Conservation (phyloP, 805 yeast genomes). For the Pichia thaimueangensis region DNA sequence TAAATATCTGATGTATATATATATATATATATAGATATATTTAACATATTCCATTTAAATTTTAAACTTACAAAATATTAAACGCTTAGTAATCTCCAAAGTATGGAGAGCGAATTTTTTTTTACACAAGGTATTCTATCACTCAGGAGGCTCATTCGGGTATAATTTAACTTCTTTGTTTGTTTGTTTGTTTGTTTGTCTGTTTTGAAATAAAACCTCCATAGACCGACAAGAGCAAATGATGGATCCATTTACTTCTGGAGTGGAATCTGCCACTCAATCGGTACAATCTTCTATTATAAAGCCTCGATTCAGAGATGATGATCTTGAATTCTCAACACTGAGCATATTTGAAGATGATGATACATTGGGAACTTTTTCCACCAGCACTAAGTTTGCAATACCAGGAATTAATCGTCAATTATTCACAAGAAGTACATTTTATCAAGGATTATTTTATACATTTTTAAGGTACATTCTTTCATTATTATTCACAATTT, state of each 20-base stretch:
- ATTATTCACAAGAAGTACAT: constrained; percentile 12
- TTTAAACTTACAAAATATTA: too few relatives aligned
- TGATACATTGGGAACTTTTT: constrained; percentile 1
- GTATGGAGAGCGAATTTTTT: too few relatives aligned
- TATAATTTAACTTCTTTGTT: too few relatives aligned
- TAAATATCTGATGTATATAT: too few relatives aligned
- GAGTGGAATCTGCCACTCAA: constrained; percentile 9
- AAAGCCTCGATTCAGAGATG: constrained; percentile 21
- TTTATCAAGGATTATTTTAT: constrained; percentile 14
- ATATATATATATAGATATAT: too few relatives aligned
- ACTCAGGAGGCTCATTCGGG: too few relatives aligned
- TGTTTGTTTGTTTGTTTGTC: too few relatives aligned
- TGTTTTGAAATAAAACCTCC: too few relatives aligned
- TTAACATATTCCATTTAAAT: too few relatives aligned
- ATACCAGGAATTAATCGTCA: constrained; percentile 21
- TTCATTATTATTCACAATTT: constrained; percentile 9
- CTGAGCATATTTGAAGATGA: constrained; percentile 20
- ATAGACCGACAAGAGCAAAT: too few relatives aligned
- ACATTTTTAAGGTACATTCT: constrained; percentile 15
- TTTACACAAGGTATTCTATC: too few relatives aligned
- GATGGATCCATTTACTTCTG: neutral
- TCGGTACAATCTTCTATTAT: constrained; percentile 26
- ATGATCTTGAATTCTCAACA: constrained; percentile 21
- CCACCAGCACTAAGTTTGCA: constrained; percentile 2
- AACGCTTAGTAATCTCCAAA: too few relatives aligned